phyloP scores from a whole-genome alignment of 495 filamentous ascomycete genomes.

The Xylaria cubensis region DNA sequence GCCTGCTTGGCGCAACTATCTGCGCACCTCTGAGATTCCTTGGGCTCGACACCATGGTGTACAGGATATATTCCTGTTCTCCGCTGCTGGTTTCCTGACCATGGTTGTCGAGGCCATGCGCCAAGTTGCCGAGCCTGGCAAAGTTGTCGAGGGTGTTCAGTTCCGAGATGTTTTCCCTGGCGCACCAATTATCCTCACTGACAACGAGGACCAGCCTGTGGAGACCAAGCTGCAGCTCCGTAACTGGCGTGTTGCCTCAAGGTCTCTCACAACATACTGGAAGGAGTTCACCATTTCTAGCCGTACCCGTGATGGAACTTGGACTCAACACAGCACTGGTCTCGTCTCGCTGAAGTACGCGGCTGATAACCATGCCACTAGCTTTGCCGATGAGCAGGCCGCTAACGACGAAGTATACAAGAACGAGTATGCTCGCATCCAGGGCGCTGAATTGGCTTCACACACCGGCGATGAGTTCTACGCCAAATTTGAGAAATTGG shows the following conservation, averaged over 20 bases:
- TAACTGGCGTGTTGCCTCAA: conserved; percentile 36
- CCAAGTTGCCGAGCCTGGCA: conserved; percentile 45
- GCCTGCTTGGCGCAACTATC: conserved; percentile 50
- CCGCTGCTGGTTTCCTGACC: conserved; percentile 52
- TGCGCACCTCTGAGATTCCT: conserved; percentile 46
- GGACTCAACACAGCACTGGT: conserved; percentile 43
- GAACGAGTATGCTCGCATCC: conserved; percentile 33
- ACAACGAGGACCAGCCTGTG: conserved; percentile 39
- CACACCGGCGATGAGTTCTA: conserved; percentile 34
- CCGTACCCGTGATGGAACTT: conserved; percentile 34
- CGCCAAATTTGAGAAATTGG: conserved; percentile 36
- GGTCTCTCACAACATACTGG: conserved; percentile 38
- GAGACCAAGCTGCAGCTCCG: conserved; percentile 48
- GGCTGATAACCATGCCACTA: conserved; percentile 26
- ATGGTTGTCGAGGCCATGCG: conserved; percentile 57
- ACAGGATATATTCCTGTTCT: conserved; percentile 50
- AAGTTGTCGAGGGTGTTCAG: conserved; percentile 35
- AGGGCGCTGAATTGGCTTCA: conserved; percentile 18
- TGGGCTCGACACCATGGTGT: conserved; percentile 55
- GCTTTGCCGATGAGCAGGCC: conserved; percentile 33
- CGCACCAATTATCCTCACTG: conserved; percentile 46
- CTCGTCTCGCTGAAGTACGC: conserved; percentile 40
- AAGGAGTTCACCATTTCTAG: conserved; percentile 38
- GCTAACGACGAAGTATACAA: conserved; percentile 31
- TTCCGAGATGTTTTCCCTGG: conserved; percentile 41